Evolutionary conservation across 331 rosid species (phyloP).

Genomic region (Pyracantha coccinea): DNA sequence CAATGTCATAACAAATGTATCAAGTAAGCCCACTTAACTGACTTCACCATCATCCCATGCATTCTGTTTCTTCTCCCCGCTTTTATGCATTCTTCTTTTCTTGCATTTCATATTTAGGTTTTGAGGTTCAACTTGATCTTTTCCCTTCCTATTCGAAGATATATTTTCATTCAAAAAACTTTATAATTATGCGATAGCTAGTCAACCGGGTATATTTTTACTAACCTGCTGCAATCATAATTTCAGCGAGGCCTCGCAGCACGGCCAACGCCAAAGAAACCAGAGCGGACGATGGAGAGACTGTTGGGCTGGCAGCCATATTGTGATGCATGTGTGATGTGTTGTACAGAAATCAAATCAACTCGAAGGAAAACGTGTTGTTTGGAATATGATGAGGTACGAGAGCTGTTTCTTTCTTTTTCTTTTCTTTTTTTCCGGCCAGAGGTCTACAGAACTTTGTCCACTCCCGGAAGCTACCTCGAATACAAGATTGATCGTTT

Average conservation of each 20-base stretch:
- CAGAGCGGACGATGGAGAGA: constrained; percentile 60
- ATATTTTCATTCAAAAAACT: neutral
- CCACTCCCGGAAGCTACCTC: neutral
- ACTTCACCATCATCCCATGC: neutral
- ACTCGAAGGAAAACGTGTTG: neutral
- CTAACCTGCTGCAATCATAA: constrained; percentile 8
- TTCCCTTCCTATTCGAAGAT: neutral
- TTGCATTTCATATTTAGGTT: neutral
- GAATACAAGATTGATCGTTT: neutral
- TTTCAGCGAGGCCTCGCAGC: constrained; percentile 69
- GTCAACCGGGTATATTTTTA: neutral
- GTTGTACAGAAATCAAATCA: constrained; percentile 62
- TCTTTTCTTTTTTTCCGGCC: neutral
- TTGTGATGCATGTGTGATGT: constrained; percentile 37
- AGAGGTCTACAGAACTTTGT: neutral
- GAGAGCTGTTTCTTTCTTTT: constrained; percentile 5
- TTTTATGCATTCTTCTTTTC: neutral
- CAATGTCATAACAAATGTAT: constrained; percentile 81
- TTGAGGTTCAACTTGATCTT: neutral
- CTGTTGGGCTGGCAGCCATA: constrained; percentile 68
- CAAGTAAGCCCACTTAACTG: constrained; percentile 45
- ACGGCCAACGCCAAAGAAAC: constrained; percentile 40
- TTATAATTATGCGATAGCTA: neutral
- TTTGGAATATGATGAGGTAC: neutral
- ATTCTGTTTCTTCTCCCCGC: neutral